These are phyloP conservation scores for Fraxinus nigra DNA, from an alignment of 305 asterid genomes.

Conservation along the genomic window DNA sequence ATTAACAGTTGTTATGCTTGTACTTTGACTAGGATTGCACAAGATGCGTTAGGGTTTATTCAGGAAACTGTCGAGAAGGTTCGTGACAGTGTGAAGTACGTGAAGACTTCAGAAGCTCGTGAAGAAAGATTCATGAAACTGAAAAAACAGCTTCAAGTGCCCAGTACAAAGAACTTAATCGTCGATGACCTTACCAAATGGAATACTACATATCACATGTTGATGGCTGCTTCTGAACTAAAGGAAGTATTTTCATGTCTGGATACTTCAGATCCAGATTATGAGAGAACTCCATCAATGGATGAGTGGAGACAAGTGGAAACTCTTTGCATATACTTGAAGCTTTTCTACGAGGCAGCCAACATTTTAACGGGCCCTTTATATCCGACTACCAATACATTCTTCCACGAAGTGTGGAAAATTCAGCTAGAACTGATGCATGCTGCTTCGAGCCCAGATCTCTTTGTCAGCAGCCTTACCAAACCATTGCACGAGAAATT, in stretches of 20 bases:
- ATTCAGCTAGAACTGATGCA: constrained; percentile 53
- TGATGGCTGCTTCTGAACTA: constrained; percentile 71
- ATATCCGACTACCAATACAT: constrained; percentile 55
- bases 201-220: constrained; percentile 89
- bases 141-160: constrained; percentile 78
- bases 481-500: constrained; percentile 55
- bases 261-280: constrained; percentile 63
- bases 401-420: constrained; percentile 62
- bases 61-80: constrained; percentile 50
- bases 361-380: constrained; percentile 42
- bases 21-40: constrained; percentile 60
- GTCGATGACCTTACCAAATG: constrained; percentile 64
- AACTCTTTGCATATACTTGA: constrained; percentile 56
- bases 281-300: constrained; percentile 38
- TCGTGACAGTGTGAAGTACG: constrained; percentile 68
- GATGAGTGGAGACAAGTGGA: constrained; percentile 78
- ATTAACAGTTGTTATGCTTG: constrained; percentile 66
- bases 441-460: constrained; percentile 46
- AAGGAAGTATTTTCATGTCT: constrained; percentile 73
- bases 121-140: constrained; percentile 53
- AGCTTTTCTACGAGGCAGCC: constrained; percentile 68
- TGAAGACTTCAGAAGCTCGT: constrained; percentile 46
- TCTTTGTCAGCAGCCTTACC: constrained; percentile 46
- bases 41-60: constrained; percentile 46
- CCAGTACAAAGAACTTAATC: constrained; percentile 54